These are phyloP conservation scores for Mortierella antarctica DNA, from an alignment of 192 early-diverging fungal genomes.

Conservation along the genomic window DNA sequence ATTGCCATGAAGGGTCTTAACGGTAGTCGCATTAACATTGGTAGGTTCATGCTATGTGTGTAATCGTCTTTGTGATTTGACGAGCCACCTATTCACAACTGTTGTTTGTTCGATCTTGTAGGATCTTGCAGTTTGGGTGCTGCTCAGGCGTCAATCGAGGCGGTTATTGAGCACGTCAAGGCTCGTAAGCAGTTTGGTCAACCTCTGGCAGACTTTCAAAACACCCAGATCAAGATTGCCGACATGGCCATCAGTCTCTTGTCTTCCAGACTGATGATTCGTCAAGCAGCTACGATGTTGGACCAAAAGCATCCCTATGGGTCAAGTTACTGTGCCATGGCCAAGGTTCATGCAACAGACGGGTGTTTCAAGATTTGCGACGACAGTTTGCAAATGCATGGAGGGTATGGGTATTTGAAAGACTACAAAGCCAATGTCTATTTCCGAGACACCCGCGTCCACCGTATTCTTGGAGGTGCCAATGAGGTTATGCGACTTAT, in stretches of 20 bases:
- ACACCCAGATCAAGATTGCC: slow-evolving; percentile 67
- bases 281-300: slow-evolving; percentile 56
- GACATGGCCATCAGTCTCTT: slow-evolving; percentile 66
- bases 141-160: slow-evolving; percentile 62
- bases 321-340: slow-evolving; percentile 64
- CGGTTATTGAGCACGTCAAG: slow-evolving; percentile 52
- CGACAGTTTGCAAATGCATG: slow-evolving; percentile 63
- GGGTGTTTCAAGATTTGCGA: slow-evolving; percentile 65
- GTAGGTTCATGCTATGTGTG: slow-evolving; percentile 10
- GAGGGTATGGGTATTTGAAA: slow-evolving; percentile 71
- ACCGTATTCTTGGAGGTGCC: slow-evolving; percentile 71
- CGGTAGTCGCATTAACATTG: slow-evolving; percentile 69
- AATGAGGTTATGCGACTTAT: slow-evolving; percentile 71
- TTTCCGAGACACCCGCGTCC: slow-evolving; percentile 65
- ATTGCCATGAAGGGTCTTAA: slow-evolving; percentile 75
- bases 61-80: too few relatives aligned
- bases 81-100: neutral
- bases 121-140: slow-evolving; percentile 70
- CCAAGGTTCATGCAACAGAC: slow-evolving; percentile 67
- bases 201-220: slow-evolving; percentile 59
- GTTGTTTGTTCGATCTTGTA: neutral
- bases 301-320: slow-evolving; percentile 54
- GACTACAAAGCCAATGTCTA: slow-evolving; percentile 70
- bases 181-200: slow-evolving; percentile 66
- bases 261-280: slow-evolving; percentile 63